phyloP scores from a whole-genome alignment of 2,329 filamentous ascomycete genomes.

The Penicillium brevicompactum region DNA sequence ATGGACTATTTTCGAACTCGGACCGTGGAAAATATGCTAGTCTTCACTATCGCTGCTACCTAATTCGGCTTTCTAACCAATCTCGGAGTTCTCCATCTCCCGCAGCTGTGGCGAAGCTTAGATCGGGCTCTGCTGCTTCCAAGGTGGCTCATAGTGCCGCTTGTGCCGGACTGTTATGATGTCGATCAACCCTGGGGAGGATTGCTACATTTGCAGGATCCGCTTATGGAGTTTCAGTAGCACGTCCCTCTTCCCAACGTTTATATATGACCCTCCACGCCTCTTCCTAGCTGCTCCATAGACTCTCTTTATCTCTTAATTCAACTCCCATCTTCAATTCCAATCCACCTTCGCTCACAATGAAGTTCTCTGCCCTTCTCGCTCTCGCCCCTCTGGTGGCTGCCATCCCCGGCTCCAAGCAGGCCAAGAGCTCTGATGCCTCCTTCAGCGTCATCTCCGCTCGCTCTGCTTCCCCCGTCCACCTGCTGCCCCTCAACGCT shows the following conservation, averaged over 20 bases:
- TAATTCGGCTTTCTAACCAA: neutral
- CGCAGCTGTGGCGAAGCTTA: neutral
- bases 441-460: conserved; percentile 47
- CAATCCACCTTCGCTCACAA: conserved; percentile 15
- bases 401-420: conserved; percentile 21
- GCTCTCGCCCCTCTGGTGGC: conserved; percentile 27
- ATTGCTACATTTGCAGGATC: neutral
- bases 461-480: conserved; percentile 51
- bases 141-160: neutral
- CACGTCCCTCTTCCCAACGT: neutral
- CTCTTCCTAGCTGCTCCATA: neutral
- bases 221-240: neutral
- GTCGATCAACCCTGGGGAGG: conserved; percentile 4
- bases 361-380: conserved; percentile 30
- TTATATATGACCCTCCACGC: conserved; percentile 4
- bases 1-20: neutral
- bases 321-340: neutral
- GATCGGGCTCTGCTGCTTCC: neutral
- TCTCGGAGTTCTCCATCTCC: neutral
- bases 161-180: neutral
- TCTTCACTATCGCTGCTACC: neutral
- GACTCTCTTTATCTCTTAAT: neutral
- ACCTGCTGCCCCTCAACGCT: conserved; percentile 51
- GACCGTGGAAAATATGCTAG: neutral
- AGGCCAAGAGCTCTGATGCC: conserved; percentile 11